Percentiles rank a stretch among this genome's conserved stretches.
phyloP scores from a whole-genome alignment of 75 land plant species.

The Adiantum capillusveneris region DNA sequence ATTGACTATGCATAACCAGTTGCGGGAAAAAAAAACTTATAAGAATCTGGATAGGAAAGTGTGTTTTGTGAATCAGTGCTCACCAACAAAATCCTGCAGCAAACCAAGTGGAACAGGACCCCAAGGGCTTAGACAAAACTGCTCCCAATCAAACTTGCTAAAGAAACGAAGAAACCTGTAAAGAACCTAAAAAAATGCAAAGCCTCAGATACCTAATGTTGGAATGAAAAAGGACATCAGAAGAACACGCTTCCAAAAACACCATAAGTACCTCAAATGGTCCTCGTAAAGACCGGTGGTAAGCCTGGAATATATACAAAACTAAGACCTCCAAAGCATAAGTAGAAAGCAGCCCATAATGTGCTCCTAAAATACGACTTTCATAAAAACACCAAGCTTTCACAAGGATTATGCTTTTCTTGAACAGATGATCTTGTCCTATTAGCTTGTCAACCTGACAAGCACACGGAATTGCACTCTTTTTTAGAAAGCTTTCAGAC shows the following conservation, averaged over 20 bases:
- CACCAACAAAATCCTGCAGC: no score
- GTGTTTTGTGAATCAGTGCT: no score
- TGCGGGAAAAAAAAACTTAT: no score
- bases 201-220: neutral
- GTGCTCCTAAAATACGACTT: conserved; percentile 74
- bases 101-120: conserved; percentile 43
- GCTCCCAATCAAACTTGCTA: conserved; percentile 68
- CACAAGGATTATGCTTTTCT: conserved; percentile 58
- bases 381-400: conserved; percentile 83
- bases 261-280: conserved; percentile 49
- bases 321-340: conserved; percentile 68
- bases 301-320: conserved; percentile 53
- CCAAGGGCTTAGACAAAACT: conserved; percentile 38
- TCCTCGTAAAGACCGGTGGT: conserved; percentile 42
- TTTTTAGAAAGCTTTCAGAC: neutral
- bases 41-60: neutral
- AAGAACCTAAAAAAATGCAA: conserved; percentile 35
- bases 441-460: conserved; percentile 46
- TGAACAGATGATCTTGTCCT: conserved; percentile 56
- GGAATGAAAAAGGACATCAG: neutral
- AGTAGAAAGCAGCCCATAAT: conserved; percentile 65
- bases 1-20: no score
- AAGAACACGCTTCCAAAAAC: no score
- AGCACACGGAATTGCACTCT: neutral
- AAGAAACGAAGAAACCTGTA: conserved; percentile 49